Conservation (phyloP, 768 basidiomycete genomes). For the Suillus tomentosus region DNA sequence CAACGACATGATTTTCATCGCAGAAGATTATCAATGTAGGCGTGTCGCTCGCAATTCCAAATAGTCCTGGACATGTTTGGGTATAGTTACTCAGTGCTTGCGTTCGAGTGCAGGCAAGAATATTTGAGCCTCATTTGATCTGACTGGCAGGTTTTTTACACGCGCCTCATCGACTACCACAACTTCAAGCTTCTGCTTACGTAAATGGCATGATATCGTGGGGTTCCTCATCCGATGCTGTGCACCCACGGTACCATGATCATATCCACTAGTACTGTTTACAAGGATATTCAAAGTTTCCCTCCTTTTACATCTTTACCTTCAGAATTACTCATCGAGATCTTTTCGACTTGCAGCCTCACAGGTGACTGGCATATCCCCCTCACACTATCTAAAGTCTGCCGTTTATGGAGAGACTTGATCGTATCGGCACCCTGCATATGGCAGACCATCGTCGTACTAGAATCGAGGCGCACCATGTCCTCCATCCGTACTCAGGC, state of each 20-base stretch:
- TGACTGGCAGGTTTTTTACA: constrained; percentile 3
- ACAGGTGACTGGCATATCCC: constrained; percentile 49
- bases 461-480: constrained; percentile 40
- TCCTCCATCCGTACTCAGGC: constrained; percentile 49
- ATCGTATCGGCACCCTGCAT: constrained; percentile 54
- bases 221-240: not conserved
- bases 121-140: not conserved
- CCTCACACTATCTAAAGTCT: constrained; percentile 54
- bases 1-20: not conserved
- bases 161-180: not conserved
- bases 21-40: not conserved
- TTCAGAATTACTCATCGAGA: constrained; percentile 61
- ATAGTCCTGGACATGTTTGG: not conserved
- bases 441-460: constrained; percentile 61
- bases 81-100: not conserved
- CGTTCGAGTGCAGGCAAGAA: not conserved
- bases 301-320: constrained; percentile 43
- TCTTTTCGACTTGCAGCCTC: constrained; percentile 49
- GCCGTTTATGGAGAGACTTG: constrained; percentile 58
- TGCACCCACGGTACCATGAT: not conserved
- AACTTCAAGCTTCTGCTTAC: constrained; percentile 3
- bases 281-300: not conserved
- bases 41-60: not conserved
- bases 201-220: not conserved
- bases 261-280: not conserved